Evolutionary conservation across 1,284 basidiomycete genomes (phyloP), one percentile per base, ranked within the genome.

Genomic region (Boletus smithii): DNA sequence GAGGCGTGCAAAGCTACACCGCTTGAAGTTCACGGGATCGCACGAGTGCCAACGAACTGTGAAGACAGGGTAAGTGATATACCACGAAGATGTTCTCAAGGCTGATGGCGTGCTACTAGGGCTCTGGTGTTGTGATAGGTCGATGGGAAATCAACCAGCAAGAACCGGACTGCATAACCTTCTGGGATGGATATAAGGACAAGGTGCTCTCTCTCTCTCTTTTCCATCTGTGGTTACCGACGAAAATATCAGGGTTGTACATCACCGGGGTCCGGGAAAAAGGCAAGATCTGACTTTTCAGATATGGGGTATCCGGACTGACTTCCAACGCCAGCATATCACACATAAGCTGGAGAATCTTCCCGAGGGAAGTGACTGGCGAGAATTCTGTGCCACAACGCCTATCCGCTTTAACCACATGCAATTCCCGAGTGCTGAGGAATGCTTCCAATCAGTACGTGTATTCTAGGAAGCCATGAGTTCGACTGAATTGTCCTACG

Each of bases 361-460:
- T 27, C 59, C 63, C 20, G 18, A 22, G 5, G 61, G 58, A 13
- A 13, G 50, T 1, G 56, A 55, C 36, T 64, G 61, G 64, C 48
- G 58, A 20, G 63, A 68, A 7, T 62, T 66, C 33, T 66, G 62
- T 32, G 63, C 63, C 0, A 61, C 60, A 4, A 62, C 60, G 0
- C 60, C 63, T 7, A 38, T 42, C 9, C 5, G 8, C 11, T 61
- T 62, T 29, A 18, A 44, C 7, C 26, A 47, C 3, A 39, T 43
- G 48, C 34, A 50, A 16, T 67, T 65, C 11, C 18, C 30, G 0
- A 51, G 59, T 5, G 53, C 62, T 1, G 44, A 65, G 0, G 43
- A 51, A 8, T 67, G 63, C 34, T 52, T 58, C 37, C 27, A 11
- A 20, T 6, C 48, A 1, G 57, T 60, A 38, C n/a, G 62, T 50